Evolutionary conservation across 768 basidiomycete species (phyloP), one percentile per base, ranked within the genome.

Genomic region (Agaricus blazei): DNA sequence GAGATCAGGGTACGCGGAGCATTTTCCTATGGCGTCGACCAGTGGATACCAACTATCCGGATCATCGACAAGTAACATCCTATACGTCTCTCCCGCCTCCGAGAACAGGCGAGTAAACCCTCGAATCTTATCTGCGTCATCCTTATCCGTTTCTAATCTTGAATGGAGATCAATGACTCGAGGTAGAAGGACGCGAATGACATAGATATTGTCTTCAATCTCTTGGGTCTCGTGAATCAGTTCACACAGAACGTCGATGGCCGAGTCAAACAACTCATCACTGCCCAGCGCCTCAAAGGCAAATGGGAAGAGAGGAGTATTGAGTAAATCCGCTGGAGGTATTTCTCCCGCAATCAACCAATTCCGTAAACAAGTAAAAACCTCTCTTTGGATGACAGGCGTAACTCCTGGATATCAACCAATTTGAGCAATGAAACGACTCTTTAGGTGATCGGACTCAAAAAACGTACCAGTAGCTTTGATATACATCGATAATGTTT

Each of bases 161-260:
- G 83, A 76, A 57, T 80, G 83, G 28, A 99, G 71, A 9, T 78
- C 82, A 54, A 96, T 86, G 43, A 98, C 76, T n/a, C 83, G 79
- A 1, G 93, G 93, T 0, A 98, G 85, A 54, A 99, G 86, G 57
- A 86, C 75, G 64, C 97, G 80, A 62, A 98, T 94, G 60, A 90
- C 83, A 23, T 81, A 70, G 84, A 95, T 90, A 65, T 93, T 94
- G 29, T 98, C 96, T 58, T 96, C 89, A 29, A 97, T 80, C 70
- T 99, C 97, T 70, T 98, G 95, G 0, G 97, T 98, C 69, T 99
- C 97, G 70, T 98, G 97, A 52, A 98, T 93, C 63, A 98, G 73
- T 67, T 97, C 93, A 68, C 92, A 95, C 56, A 98, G 78, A 36
- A 91, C 87, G 57, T 97, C 90, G 38, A 95, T 92, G 1, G 93